Conservation (phyloP, 192 early-diverging fungal species). For the Jimgerdemannia flammicorona region DNA sequence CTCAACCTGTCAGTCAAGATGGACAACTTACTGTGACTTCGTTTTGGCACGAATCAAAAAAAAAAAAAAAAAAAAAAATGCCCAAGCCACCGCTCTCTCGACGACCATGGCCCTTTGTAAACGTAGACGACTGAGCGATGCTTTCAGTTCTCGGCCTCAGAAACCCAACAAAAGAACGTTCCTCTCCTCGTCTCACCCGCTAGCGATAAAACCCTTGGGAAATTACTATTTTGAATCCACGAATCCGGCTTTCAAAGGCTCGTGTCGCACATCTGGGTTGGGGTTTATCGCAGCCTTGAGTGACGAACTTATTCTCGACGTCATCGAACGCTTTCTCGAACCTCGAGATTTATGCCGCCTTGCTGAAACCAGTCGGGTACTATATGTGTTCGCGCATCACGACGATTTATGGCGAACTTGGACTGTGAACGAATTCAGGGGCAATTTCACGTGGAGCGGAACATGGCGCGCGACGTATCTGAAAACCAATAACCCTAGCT, state of each 20-base stretch:
- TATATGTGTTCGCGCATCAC: slow-evolving; percentile 46
- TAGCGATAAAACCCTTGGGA: slow-evolving; percentile 56
- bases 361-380: slow-evolving; percentile 37
- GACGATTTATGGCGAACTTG: slow-evolving; percentile 63
- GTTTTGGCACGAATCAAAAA: too few species aligned
- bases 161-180: not conserved
- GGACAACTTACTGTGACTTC: too few species aligned
- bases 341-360: slow-evolving; percentile 35
- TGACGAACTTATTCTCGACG: slow-evolving; percentile 52
- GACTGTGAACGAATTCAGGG: slow-evolving; percentile 44
- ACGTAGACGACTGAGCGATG: not conserved
- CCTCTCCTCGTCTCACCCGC: slow-evolving; percentile 31
- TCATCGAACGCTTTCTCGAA: slow-evolving; percentile 30
- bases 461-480: slow-evolving; percentile 58
- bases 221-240: slow-evolving; percentile 53
- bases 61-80: not conserved
- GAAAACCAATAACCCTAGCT: slow-evolving; percentile 18
- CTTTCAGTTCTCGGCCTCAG: not conserved
- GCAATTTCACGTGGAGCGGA: slow-evolving; percentile 43
- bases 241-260: slow-evolving; percentile 20
- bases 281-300: slow-evolving; percentile 38
- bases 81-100: not conserved
- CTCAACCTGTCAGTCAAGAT: too few species aligned
- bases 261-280: slow-evolving; percentile 39
- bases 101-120: not conserved